Percentiles rank a stretch among this genome's conserved stretches.
These are phyloP conservation scores for Neonectria coccinea DNA, from an alignment of 2,329 filamentous ascomycete species.

Conservation along the genomic window DNA sequence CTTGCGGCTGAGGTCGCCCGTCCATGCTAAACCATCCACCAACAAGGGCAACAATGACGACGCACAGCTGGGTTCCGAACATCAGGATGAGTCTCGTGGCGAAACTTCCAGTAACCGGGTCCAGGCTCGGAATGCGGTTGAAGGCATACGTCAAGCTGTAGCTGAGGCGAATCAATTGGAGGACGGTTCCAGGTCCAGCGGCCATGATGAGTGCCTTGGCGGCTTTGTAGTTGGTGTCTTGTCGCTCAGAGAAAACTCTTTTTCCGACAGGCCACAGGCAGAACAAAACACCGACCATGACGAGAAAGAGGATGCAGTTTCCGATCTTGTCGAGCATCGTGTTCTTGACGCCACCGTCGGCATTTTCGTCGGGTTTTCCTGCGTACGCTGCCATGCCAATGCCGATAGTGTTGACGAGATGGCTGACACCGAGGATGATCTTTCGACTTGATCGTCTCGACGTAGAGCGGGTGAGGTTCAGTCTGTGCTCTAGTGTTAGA, in stretches of 20 bases:
- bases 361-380: not conserved
- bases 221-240: conserved; percentile 21
- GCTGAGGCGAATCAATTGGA: conserved; percentile 26
- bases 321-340: conserved; percentile 19
- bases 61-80: conserved; percentile 18
- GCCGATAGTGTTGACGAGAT: conserved; percentile 25
- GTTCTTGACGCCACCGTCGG: conserved; percentile 1
- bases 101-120: conserved; percentile 16
- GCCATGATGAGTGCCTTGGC: conserved; percentile 18
- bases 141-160: conserved; percentile 24
- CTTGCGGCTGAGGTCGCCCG: conserved; percentile 11
- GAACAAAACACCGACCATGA: conserved; percentile 16
- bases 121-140: conserved; percentile 11
- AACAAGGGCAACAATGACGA: conserved; percentile 8
- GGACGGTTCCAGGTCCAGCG: conserved; percentile 9
- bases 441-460: conserved; percentile 22
- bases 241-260: conserved; percentile 5
- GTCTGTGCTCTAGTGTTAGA: not conserved
- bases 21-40: conserved; percentile 26
- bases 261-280: conserved; percentile 20
- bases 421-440: conserved; percentile 21
- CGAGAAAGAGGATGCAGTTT: conserved; percentile 12
- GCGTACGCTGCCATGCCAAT: conserved; percentile 31
- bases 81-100: conserved; percentile 19
- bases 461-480: conserved; percentile 11